phyloP scores from a whole-genome alignment of 2,329 filamentous ascomycete species.

The Phyllosticta citribraziliensis region DNA sequence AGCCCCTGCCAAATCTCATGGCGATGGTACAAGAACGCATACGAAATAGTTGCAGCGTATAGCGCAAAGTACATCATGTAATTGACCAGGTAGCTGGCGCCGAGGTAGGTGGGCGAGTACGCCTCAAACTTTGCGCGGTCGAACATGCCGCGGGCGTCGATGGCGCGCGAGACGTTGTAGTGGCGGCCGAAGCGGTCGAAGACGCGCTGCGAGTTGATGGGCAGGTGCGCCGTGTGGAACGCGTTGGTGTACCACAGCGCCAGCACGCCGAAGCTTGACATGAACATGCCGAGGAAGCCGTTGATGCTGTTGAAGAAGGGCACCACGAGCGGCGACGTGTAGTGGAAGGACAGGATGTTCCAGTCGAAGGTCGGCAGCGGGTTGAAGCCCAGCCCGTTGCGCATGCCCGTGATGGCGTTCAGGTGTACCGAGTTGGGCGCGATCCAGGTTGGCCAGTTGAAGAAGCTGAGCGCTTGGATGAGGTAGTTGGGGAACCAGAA shows the following conservation, averaged over 20 bases:
- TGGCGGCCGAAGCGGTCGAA: conserved; percentile 25
- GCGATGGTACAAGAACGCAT: conserved; percentile 27
- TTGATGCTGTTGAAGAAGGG: conserved; percentile 22
- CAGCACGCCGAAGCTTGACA: conserved; percentile 19
- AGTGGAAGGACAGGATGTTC: conserved; percentile 36
- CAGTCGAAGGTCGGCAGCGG: conserved; percentile 65
- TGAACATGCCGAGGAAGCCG: conserved; percentile 22
- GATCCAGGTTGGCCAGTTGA: conserved; percentile 59
- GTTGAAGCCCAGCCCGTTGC: conserved; percentile 56
- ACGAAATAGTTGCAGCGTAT: conserved; percentile 26
- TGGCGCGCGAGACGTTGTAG: conserved; percentile 26
- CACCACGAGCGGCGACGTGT: conserved; percentile 23
- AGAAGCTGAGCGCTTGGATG: conserved; percentile 58
- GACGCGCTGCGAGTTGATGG: conserved; percentile 23
- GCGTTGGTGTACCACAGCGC: conserved; percentile 24
- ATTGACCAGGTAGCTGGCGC: conserved; percentile 26
- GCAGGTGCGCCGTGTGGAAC: conserved; percentile 25
- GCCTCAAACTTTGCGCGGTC: conserved; percentile 22
- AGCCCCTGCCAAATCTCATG: conserved; percentile 15
- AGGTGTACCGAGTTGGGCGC: conserved; percentile 57
- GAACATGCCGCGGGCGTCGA: conserved; percentile 18
- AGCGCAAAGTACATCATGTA: conserved; percentile 29
- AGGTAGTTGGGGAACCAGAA: conserved; percentile 47
- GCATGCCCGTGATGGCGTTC: conserved; percentile 65
- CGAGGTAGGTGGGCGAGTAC: conserved; percentile 29